Percentiles rank a stretch among this genome's conserved stretches.
These are phyloP conservation scores for Mycena sp. DNA, from an alignment of 1,284 basidiomycete genomes.

Conservation along the genomic window DNA sequence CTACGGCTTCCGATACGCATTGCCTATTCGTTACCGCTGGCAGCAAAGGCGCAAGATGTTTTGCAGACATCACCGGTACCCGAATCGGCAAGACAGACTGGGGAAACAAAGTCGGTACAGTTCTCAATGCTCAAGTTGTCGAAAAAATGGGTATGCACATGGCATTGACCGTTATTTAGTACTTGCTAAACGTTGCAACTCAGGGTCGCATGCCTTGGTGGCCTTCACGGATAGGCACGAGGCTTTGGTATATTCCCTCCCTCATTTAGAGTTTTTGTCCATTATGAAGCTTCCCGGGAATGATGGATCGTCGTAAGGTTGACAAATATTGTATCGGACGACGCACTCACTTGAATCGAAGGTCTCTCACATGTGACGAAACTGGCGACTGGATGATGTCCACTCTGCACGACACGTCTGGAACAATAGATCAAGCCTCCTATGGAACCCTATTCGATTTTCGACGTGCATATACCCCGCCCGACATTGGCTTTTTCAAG, in stretches of 20 bases:
- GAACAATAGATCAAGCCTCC: constrained; percentile 49
- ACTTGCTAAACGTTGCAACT: not conserved
- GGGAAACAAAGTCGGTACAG: constrained; percentile 58
- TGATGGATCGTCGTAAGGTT: constrained; percentile 52
- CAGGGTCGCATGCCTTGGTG: constrained; percentile 70
- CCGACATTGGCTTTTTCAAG: constrained; percentile 60
- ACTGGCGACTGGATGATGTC: constrained; percentile 68
- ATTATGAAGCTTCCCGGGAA: constrained; percentile 54
- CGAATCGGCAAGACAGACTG: constrained; percentile 66
- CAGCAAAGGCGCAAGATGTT: constrained; percentile 62
- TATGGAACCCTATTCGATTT: constrained; percentile 69
- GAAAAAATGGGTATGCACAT: constrained; percentile 58
- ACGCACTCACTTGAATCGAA: constrained; percentile 34
- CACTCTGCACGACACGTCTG: constrained; percentile 44
- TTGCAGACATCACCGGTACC: constrained; percentile 68
- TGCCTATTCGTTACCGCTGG: constrained; percentile 66
- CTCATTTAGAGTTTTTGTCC: constrained; percentile 67
- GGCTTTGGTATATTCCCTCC: constrained; percentile 74
- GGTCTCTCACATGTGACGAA: constrained; percentile 59
- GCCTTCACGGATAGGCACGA: constrained; percentile 67
- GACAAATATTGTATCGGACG: not conserved
- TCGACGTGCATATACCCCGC: constrained; percentile 57
- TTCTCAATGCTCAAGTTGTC: constrained; percentile 60
- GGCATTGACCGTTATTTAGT: not conserved
- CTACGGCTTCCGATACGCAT: constrained; percentile 37